A percentile compares a stretch with the other conserved stretches of the same genome.
These are phyloP conservation scores for Alternaria sp. DNA, from an alignment of 2,329 filamentous ascomycete species.

Conservation along the genomic window DNA sequence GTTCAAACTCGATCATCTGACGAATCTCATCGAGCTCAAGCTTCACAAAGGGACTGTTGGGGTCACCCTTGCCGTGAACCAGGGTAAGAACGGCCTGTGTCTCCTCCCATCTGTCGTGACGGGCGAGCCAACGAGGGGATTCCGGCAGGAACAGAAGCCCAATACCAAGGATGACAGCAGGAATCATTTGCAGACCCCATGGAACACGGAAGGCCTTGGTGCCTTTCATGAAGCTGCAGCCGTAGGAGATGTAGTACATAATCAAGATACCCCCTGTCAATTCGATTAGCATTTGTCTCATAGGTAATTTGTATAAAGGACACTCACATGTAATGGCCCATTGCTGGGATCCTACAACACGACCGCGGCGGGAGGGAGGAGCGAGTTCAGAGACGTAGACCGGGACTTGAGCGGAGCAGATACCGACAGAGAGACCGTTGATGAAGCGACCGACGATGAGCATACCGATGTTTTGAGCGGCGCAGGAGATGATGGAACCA, in stretches of 20 bases:
- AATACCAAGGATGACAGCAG: conserved; percentile 49
- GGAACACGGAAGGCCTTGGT: conserved; percentile 45
- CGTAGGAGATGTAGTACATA: conserved; percentile 44
- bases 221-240: conserved; percentile 43
- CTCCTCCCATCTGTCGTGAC: conserved; percentile 55
- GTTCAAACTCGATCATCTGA: conserved; percentile 76
- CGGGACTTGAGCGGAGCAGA: conserved; percentile 72
- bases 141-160: conserved; percentile 59
- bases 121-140: conserved; percentile 55
- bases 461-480: conserved; percentile 71
- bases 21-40: conserved; percentile 75
- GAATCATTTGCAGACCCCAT: conserved; percentile 49
- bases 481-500: conserved; percentile 67
- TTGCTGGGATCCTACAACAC: conserved; percentile 74
- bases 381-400: conserved; percentile 73
- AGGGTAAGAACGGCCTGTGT: conserved; percentile 50
- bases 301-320: not conserved
- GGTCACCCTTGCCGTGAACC: conserved; percentile 63
- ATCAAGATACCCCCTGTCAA: conserved; percentile 43
- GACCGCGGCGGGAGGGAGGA: conserved; percentile 63
- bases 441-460: conserved; percentile 74
- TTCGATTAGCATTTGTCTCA: not conserved
- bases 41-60: conserved; percentile 68
- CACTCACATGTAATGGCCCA: conserved; percentile 66
- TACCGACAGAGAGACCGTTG: conserved; percentile 75